Evolutionary conservation across 2,329 filamentous ascomycete genomes (phyloP), one percentile per base, ranked within the genome.

Genomic region (Ceratocystiopsis minuta): DNA sequence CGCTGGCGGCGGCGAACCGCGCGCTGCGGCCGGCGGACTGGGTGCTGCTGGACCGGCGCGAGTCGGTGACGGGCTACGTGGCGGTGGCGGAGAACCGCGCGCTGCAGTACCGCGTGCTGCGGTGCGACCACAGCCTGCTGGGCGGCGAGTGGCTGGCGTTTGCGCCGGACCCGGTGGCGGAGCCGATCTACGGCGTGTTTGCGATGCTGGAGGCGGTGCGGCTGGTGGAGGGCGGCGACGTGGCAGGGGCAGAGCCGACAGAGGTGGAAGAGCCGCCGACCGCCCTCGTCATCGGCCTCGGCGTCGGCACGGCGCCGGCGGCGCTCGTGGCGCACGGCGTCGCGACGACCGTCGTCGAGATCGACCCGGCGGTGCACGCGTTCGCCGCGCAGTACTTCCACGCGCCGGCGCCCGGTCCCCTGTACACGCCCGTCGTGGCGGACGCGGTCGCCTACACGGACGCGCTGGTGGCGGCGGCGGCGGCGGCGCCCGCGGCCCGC

Each of bases 181-280:
- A 98, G 59, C 85, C 88, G 0, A 84, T 98, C 43, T 98, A 96
- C 55, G 80, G 84, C 11, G 80, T 96, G n/a, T 98, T 98, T 57
- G 79, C 84, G 20, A 92, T 94, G 70, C 72, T 98, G 1, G 90
- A 98, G 58, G 85, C 88, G 4, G 80, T 96, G 7, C 74, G 90
- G 17, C 68, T 98, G 31, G 68, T 94, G 18, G 67, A 90, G 32
- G 15, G 7, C 6, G 24, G 24, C 11, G 32, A 3, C 50, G 65
- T 65, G 1, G 60, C 66, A 5, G 63, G 68, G 28, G 61, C 59
- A 14, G 59, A 65, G 40, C 61, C 61, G n/a, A 34, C 15, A 3
- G 16, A 14, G 3, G 14, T 34, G 1, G 41, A 33, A 13, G n/a
- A n/a, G 31, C n/a, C 6, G 28, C 35, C 6, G 16, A 41, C 35